These are phyloP conservation scores for Phytophthora podocarpi DNA, from an alignment of 352 stramenopile species.

Conservation along the genomic window DNA sequence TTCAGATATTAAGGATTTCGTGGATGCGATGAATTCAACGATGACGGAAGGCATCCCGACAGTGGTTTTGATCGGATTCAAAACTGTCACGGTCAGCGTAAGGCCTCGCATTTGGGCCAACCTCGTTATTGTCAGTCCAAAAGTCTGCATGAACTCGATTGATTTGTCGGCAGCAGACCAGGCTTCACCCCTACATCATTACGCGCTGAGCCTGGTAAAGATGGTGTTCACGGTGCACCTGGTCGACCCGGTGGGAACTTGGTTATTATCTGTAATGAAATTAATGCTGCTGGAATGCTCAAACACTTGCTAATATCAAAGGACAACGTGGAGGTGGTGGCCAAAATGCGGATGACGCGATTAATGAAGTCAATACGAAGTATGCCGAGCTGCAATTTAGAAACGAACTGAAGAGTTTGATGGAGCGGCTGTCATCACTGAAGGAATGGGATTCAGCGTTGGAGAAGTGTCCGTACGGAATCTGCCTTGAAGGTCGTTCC, in stretches of 20 bases:
- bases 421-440: neutral
- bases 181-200: neutral
- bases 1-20: conserved; percentile 5
- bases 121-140: conserved; percentile 4
- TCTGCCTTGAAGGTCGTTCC: neutral
- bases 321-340: neutral
- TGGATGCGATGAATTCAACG: neutral
- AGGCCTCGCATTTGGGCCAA: conserved; percentile 1
- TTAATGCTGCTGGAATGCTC: too few species aligned
- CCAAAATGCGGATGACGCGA: neutral
- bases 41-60: neutral
- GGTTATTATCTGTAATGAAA: neutral
- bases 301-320: too few species aligned
- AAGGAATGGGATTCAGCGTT: neutral
- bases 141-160: neutral
- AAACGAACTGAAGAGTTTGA: neutral
- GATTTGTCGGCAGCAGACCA: conserved; percentile 1
- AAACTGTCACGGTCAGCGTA: neutral
- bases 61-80: conserved; percentile 1
- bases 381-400: neutral
- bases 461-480: neutral
- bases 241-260: neutral
- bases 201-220: neutral
- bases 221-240: neutral
- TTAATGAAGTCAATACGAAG: neutral